phyloP scores from a whole-genome alignment of 1,284 basidiomycete genomes.

The Ustilago curta region DNA sequence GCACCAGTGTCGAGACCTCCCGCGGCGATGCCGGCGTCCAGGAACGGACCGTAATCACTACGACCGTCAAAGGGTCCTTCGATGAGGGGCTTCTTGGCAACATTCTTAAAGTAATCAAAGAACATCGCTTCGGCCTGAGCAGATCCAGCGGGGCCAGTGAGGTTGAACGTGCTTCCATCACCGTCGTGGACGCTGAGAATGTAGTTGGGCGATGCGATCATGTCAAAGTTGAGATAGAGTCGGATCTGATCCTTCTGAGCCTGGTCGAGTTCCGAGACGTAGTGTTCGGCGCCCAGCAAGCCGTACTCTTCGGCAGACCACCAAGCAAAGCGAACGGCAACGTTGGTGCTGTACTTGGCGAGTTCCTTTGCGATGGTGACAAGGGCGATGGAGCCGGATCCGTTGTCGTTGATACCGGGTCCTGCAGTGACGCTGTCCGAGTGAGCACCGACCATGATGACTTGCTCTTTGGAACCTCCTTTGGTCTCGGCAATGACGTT shows the following conservation, averaged over 20 bases:
- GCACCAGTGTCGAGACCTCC: slow-evolving; percentile 46
- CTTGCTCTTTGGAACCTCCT: slow-evolving; percentile 27
- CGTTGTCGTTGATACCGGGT: slow-evolving; percentile 51
- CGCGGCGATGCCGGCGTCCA: slow-evolving; percentile 41
- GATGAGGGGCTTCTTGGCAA: slow-evolving; percentile 33
- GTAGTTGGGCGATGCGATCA: slow-evolving; percentile 49
- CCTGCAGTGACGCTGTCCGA: slow-evolving; percentile 39
- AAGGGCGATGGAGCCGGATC: slow-evolving; percentile 36
- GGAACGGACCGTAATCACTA: slow-evolving; percentile 44
- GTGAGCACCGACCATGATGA: slow-evolving; percentile 43
- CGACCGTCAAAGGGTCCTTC: slow-evolving; percentile 32
- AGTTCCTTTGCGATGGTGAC: slow-evolving; percentile 43
- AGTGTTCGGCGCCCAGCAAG: slow-evolving; percentile 41
- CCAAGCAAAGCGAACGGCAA: slow-evolving; percentile 44
- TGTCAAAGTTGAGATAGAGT: slow-evolving; percentile 46
- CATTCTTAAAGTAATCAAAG: slow-evolving; percentile 35
- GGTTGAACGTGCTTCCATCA: slow-evolving; percentile 33
- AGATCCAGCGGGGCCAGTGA: slow-evolving; percentile 34
- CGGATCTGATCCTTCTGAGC: slow-evolving; percentile 35
- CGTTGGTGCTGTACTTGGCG: slow-evolving; percentile 30
- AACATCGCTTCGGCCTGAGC: slow-evolving; percentile 34
- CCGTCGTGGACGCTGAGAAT: slow-evolving; percentile 40
- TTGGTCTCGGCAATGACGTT: slow-evolving; percentile 47
- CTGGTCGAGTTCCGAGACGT: slow-evolving; percentile 24
- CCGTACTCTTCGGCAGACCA: slow-evolving; percentile 49